Percentiles rank a stretch among this genome's conserved stretches.
Evolutionary conservation across 345 rosid species (phyloP).

Genomic region (Linum usitatissimum): DNA sequence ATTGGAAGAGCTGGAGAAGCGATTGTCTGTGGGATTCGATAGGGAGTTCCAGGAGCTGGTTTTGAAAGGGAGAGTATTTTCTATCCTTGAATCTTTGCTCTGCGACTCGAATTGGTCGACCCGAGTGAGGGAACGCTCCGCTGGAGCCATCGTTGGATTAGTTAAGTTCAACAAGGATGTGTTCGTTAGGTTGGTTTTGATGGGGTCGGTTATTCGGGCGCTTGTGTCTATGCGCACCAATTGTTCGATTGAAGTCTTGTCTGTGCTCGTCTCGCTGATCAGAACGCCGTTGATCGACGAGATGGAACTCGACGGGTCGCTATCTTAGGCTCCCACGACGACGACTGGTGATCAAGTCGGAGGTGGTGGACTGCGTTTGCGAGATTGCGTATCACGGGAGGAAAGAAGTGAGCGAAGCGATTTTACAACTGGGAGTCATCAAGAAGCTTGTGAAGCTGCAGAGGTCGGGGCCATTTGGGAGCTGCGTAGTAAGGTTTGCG

Average conservation of each 20-base stretch:
- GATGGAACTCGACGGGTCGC: slow-evolving; percentile 27
- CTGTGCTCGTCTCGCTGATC: slow-evolving; percentile 28
- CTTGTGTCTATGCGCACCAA: slow-evolving; percentile 31
- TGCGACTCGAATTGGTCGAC: slow-evolving; percentile 22
- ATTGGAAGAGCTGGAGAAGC: slow-evolving; percentile 29
- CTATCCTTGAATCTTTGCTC: slow-evolving; percentile 27
- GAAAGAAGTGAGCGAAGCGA: slow-evolving; percentile 38
- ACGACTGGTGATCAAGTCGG: slow-evolving; percentile 9
- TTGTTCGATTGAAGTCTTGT: slow-evolving; percentile 28
- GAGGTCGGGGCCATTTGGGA: slow-evolving; percentile 27
- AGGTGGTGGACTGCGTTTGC: slow-evolving; percentile 30
- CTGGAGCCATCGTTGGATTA: slow-evolving; percentile 25
- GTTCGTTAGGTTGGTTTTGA: slow-evolving; percentile 47
- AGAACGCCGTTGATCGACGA: slow-evolving; percentile 43
- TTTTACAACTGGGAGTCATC: slow-evolving; percentile 31
- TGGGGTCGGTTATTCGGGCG: slow-evolving; percentile 37
- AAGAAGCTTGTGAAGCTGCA: slow-evolving; percentile 37
- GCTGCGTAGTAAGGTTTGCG: slow-evolving; percentile 34
- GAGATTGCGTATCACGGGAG: slow-evolving; percentile 40
- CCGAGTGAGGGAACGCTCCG: slow-evolving; percentile 24
- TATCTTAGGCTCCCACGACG: slow-evolving; percentile 23
- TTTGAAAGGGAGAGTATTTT: slow-evolving; percentile 33
- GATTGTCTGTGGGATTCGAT: slow-evolving; percentile 38
- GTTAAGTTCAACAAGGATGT: slow-evolving; percentile 45
- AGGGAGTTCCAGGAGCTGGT: slow-evolving; percentile 40